A percentile compares a stretch with the other conserved stretches of the same genome.
phyloP scores from a whole-genome alignment of 257 asterid genomes.

The Solanum dulcamara region DNA sequence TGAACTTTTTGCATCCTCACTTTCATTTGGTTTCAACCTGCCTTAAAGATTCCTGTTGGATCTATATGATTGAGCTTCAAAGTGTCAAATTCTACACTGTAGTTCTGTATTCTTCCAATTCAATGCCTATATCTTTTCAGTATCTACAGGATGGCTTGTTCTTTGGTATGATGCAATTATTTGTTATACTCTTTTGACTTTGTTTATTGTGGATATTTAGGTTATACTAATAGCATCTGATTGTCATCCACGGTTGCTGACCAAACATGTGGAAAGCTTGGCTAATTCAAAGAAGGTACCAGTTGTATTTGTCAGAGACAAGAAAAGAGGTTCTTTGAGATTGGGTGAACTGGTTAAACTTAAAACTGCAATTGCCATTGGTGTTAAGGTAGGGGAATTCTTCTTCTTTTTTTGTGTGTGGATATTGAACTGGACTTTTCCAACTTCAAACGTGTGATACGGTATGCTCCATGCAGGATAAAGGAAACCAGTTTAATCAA shows the following conservation, averaged over 20 bases:
- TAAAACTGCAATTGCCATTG: constrained; percentile 74
- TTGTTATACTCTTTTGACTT: neutral
- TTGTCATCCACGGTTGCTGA: constrained; percentile 75
- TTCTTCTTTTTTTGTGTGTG: neutral
- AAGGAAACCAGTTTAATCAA: constrained; percentile 43
- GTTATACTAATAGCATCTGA: constrained; percentile 70
- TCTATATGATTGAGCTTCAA: neutral
- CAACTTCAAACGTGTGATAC: neutral
- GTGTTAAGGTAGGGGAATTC: constrained; percentile 46
- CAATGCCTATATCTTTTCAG: neutral
- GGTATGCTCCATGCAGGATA: constrained; percentile 31
- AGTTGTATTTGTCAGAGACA: constrained; percentile 49
- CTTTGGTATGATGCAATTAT: neutral
- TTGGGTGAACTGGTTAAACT: constrained; percentile 73
- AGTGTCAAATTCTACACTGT: neutral
- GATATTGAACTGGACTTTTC: neutral
- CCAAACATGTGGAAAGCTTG: constrained; percentile 60
- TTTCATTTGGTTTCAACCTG: neutral
- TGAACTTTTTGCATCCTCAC: neutral
- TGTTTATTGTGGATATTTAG: constrained; percentile 7
- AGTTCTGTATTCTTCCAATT: neutral
- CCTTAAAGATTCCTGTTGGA: neutral
- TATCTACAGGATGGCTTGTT: neutral
- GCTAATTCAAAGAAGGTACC: constrained; percentile 72
- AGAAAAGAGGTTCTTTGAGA: constrained; percentile 56